Percentiles rank a stretch among this genome's conserved stretches.
These are phyloP conservation scores for Testicularia cyperi DNA, from an alignment of 1,284 basidiomycete species.

Conservation along the genomic window DNA sequence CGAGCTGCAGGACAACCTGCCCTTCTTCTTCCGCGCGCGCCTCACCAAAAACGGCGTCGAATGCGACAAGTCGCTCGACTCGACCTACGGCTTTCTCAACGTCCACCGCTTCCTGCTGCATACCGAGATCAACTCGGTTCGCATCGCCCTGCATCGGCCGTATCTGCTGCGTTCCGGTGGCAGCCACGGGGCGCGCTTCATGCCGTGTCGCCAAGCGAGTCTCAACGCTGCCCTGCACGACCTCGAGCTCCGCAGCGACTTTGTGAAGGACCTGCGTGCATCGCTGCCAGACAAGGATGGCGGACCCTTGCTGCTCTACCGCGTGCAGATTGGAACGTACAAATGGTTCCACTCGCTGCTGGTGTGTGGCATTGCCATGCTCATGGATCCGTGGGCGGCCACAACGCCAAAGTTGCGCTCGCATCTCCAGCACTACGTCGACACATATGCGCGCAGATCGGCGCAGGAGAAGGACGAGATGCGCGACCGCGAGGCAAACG, in stretches of 20 bases:
- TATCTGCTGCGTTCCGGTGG: conserved; percentile 48
- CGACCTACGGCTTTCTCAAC: conserved; percentile 40
- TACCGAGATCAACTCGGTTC: conserved; percentile 48
- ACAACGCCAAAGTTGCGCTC: conserved; percentile 38
- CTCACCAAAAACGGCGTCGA: conserved; percentile 26
- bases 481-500: conserved; percentile 44
- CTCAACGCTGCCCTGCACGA: conserved; percentile 47
- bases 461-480: conserved; percentile 37
- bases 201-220: conserved; percentile 42
- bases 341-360: conserved; percentile 53
- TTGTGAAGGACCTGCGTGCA: conserved; percentile 22
- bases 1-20: conserved; percentile 38
- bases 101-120: conserved; percentile 50
- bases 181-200: conserved; percentile 22
- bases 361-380: conserved; percentile 42
- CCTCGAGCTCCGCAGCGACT: conserved; percentile 42
- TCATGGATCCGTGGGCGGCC: conserved; percentile 41
- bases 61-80: conserved; percentile 42
- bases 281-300: conserved; percentile 10
- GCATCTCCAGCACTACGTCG: conserved; percentile 35
- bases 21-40: conserved; percentile 40
- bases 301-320: conserved; percentile 23
- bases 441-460: conserved; percentile 7
- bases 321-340: conserved; percentile 44
- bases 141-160: conserved; percentile 47